Base-by-base conservation (phyloP, 805 yeast genomes). In the Helenozyma rhizophorensis region DNA sequence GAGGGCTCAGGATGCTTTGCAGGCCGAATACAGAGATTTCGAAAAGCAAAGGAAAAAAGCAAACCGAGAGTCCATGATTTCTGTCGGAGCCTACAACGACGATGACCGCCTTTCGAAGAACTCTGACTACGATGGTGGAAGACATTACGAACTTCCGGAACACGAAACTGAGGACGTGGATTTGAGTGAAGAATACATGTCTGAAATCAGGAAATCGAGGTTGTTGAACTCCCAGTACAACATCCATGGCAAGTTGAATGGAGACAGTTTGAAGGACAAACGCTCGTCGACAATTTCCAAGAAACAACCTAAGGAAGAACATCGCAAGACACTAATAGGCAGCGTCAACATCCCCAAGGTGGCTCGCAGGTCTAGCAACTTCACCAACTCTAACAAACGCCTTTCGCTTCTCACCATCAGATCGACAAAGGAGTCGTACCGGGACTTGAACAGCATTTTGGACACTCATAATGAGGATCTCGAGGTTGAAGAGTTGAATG, bases 301-400 rank as follows among this genome's bases (percentile, higher is more conserved):
- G 14, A 13, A 24, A 18, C 14, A 28, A 11, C 13, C 23, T 23
- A 30, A 32, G 27, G 23, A 10, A 32, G 31, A 23, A 7, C 71
- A 66, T 14, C 78, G 78, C 26, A 70, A 69, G 37, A 63, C 72
- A 1, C 50, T 66, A 18, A 65, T 82, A 27, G 74, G 83, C 13
- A 83, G 78, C 40, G 79, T 82, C 27, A 68, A 69, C 36, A 76
- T 82, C 30, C 90, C 90, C 14, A 76, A 74, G 40, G 85, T 82
- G 22, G 74, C 88, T 0, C 74, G 88, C 55, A 74, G 74, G 46
- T 80, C 86, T 2, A 71, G 74, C 48, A 66, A 74, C 35, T 79
- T 78, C 51, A 70, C 81, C 23, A 69, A 70, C 35, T 73, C 78
- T 6, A 76, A 76, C 50, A 83, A 78, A 56, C 71, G 93, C 50